Base-by-base conservation (phyloP, 2,329 filamentous ascomycete species). In the Diplodia mutila region DNA sequence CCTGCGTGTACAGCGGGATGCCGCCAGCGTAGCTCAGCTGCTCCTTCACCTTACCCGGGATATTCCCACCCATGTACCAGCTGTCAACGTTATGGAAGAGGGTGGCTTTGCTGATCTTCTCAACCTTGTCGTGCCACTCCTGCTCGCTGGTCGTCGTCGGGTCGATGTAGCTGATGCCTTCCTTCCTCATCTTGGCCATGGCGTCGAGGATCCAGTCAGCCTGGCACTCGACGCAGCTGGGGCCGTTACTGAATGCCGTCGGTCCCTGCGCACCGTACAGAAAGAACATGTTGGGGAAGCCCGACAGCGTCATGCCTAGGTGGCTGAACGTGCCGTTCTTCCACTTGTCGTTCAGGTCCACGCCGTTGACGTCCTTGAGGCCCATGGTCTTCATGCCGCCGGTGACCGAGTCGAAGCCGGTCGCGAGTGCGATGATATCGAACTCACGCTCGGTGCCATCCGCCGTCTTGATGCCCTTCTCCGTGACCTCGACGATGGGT, bases 11-110 rank as follows among this genome's bases (percentile, higher is more conserved):
- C 69, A 76, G 29, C 1, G 78, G 78, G 53, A 80, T 75, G 0
- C 81, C 81, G 7, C 81, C 81, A 11, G 80, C 75, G 71, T 77
- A 83, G 57, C 78, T 82, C 59, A 83, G 72, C 67, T 81, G 81
- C 73, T 83, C 81, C 18, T 78, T 75, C 12, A 77, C 73, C 74
- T 82, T 83, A 14, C 82, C 82, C 0, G 81, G 81, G 11, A 84
- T 75, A 53, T 83, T 84, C 14, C 78, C 79, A 7, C 78, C 78
- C 78, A 79, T 80, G 61, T 83, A 83, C 81, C 80, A 82, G 7
- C 74, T 76, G 29, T 79, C 77, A 0, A 79, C 78, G 29, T 75
- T 74, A 8, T 80, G 79, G 70, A 82, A 79, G 25, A 83, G 69
- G 4, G 80, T 82, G 71, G 78, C 76, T 42, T 80, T 78, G 25